phyloP scores from a whole-genome alignment of 441 rosid genomes.

The Adansonia grandidieri region DNA sequence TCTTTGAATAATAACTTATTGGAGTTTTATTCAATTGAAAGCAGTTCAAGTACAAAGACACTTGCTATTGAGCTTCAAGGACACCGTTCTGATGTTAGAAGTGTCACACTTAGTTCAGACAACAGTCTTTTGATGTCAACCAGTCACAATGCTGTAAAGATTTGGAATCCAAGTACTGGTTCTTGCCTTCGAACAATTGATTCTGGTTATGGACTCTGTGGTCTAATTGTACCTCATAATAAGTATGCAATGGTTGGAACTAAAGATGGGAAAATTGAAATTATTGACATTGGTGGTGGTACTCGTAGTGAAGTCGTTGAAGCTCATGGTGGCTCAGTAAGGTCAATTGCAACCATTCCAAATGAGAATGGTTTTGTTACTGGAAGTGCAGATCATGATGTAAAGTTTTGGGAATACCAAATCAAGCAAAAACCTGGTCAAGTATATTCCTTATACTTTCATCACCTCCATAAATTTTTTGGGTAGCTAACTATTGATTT shows the following conservation, averaged over 20 bases:
- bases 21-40: conserved; percentile 78
- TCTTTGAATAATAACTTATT: conserved; percentile 87
- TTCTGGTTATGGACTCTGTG: conserved; percentile 93
- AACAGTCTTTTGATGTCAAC: conserved; percentile 92
- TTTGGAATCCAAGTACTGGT: conserved; percentile 98
- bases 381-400: conserved; percentile 94
- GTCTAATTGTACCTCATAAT: conserved; percentile 79
- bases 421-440: conserved; percentile 70
- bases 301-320: conserved; percentile 69
- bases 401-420: conserved; percentile 92
- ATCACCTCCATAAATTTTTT: not conserved
- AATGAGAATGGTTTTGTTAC: conserved; percentile 85
- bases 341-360: conserved; percentile 75
- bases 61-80: conserved; percentile 87
- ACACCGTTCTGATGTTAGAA: conserved; percentile 92
- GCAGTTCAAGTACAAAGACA: conserved; percentile 51
- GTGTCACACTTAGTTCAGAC: conserved; percentile 87
- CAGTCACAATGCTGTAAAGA: conserved; percentile 86
- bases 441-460: conserved; percentile 45
- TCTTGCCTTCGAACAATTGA: conserved; percentile 89
- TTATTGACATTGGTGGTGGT: conserved; percentile 87
- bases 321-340: conserved; percentile 89
- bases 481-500: not conserved
- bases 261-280: conserved; percentile 76
- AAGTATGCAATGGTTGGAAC: conserved; percentile 92